These are phyloP conservation scores for Myotisia sp. DNA, from an alignment of 2,329 filamentous ascomycete genomes.

Conservation along the genomic window DNA sequence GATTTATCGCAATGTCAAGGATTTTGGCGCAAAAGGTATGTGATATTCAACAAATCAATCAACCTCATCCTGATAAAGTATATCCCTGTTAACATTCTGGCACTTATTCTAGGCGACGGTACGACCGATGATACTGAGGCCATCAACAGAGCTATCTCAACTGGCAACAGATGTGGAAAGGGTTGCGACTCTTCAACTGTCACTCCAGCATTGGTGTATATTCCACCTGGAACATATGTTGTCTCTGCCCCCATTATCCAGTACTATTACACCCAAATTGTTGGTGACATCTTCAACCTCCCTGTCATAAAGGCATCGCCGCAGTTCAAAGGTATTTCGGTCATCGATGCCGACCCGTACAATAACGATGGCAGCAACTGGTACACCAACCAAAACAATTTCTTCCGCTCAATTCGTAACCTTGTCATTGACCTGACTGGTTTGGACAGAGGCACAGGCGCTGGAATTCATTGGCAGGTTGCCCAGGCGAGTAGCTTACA, in stretches of 20 bases:
- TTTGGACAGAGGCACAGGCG: conserved; percentile 38
- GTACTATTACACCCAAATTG: conserved; percentile 81
- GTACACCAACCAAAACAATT: conserved; percentile 71
- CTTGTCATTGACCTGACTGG: conserved; percentile 67
- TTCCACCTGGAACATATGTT: conserved; percentile 74
- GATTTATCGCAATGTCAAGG: conserved; percentile 62
- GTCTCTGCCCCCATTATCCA: conserved; percentile 67
- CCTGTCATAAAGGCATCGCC: conserved; percentile 63
- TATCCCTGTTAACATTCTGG: conserved; percentile 9
- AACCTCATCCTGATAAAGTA: too few relatives aligned
- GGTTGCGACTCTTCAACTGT: conserved; percentile 72
- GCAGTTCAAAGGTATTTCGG: conserved; percentile 67
- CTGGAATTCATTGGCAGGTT: conserved; percentile 73
- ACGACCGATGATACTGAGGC: conserved; percentile 70
- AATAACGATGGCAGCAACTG: conserved; percentile 52
- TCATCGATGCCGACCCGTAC: conserved; percentile 84
- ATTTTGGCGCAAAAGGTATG: conserved; percentile 58
- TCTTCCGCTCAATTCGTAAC: conserved; percentile 71
- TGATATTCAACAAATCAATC: conserved; percentile 18
- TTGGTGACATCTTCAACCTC: conserved; percentile 60
- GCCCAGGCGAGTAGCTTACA: conserved; percentile 69
- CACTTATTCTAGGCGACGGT: conserved; percentile 42
- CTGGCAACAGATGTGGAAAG: conserved; percentile 64
- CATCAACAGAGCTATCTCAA: conserved; percentile 69
- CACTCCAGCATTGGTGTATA: conserved; percentile 80